Percentiles rank a stretch among this genome's conserved stretches.
Evolutionary conservation across 2,329 filamentous ascomycete species (phyloP).

Genomic region (Alternaria sp.): DNA sequence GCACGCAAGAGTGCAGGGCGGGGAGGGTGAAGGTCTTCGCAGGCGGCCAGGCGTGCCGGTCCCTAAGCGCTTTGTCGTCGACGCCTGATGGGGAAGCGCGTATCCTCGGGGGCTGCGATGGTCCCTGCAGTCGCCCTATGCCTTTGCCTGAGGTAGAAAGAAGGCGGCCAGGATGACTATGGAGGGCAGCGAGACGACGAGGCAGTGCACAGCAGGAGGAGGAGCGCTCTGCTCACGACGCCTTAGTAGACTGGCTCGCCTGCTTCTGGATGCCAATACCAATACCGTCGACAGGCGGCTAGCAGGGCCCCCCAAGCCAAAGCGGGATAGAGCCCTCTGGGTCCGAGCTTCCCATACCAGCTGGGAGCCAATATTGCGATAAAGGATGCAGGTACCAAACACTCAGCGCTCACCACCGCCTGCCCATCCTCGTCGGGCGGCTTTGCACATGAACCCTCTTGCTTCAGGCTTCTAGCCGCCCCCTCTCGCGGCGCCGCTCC

Average conservation of each 20-base stretch:
- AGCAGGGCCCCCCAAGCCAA: conserved; percentile 17
- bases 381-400: conserved; percentile 19
- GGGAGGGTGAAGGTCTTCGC: conserved; percentile 9
- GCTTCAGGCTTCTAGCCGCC: background rate
- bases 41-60: conserved; percentile 6
- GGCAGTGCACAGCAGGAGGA: background rate
- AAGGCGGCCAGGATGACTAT: background rate
- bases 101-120: conserved; percentile 9
- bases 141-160: background rate
- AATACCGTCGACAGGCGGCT: conserved; percentile 17
- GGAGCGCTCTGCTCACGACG: background rate
- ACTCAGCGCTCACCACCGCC: background rate
- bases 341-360: conserved; percentile 8
- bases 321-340: conserved; percentile 7
- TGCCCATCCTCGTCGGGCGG: background rate
- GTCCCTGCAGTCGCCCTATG: background rate
- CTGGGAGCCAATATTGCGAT: conserved; percentile 18
- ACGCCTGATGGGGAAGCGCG: conserved; percentile 13
- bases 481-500: background rate
- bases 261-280: conserved; percentile 9
- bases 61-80: conserved; percentile 19
- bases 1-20: conserved; percentile 1
- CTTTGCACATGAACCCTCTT: background rate
- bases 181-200: background rate
- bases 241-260: conserved; percentile 1